These are phyloP conservation scores for Pyrrhoderma noxium DNA, from an alignment of 1,284 basidiomycete species.

Conservation along the genomic window DNA sequence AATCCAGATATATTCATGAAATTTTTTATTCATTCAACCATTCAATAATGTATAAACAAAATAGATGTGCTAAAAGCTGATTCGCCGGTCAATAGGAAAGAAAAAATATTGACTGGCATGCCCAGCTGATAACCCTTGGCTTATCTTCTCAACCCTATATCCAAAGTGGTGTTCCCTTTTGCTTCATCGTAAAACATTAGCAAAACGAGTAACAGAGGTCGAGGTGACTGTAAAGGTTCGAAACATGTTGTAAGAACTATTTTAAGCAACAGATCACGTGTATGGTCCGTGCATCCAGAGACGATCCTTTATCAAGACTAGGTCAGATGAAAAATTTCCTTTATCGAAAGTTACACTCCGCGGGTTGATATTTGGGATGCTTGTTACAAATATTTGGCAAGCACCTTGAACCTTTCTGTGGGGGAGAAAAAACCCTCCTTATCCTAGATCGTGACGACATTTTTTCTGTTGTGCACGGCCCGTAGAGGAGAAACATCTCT, in stretches of 20 bases:
- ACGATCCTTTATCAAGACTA: too few species aligned
- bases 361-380: constrained; percentile 62
- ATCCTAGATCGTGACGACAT: constrained; percentile 39
- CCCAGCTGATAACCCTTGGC: constrained; percentile 47
- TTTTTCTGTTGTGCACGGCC: constrained; percentile 26
- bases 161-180: constrained; percentile 16
- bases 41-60: background rate
- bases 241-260: constrained; percentile 19
- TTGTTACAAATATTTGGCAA: constrained; percentile 17
- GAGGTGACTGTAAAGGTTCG: constrained; percentile 55
- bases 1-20: too few species aligned
- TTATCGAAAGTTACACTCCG: constrained; percentile 61
- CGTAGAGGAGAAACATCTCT: constrained; percentile 29
- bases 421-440: constrained; percentile 44
- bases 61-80: constrained; percentile 56
- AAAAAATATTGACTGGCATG: constrained; percentile 52
- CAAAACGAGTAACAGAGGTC: constrained; percentile 33
- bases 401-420: constrained; percentile 23
- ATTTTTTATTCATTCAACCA: too few species aligned
- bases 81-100: constrained; percentile 51
- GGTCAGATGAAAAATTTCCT: background rate
- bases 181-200: constrained; percentile 20
- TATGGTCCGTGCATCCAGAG: constrained; percentile 50
- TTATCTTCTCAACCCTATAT: constrained; percentile 37
- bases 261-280: background rate